Conservation (phyloP, 208 protist genomes). For the Spongospora subterranea region DNA sequence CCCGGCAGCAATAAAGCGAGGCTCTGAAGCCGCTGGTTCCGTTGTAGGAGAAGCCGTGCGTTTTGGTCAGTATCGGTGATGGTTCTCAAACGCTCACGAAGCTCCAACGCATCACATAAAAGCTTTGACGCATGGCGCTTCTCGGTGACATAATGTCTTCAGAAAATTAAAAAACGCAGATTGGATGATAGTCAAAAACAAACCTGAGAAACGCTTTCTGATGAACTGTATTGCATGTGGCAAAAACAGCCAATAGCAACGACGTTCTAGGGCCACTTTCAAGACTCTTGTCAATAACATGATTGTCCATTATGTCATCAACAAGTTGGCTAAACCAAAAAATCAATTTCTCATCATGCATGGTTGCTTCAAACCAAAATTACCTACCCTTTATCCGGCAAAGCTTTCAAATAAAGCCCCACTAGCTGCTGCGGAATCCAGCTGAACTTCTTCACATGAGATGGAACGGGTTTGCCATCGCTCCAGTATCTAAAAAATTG, state of each 20-base stretch:
- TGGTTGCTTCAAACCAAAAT: no score
- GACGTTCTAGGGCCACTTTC: neutral
- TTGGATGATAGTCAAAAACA: neutral
- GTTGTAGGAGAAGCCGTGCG: neutral
- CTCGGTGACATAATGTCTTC: slow-evolving; percentile 19
- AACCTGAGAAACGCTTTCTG: neutral
- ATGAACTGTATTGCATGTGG: neutral
- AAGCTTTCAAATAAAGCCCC: neutral
- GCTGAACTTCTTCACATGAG: slow-evolving; percentile 24
- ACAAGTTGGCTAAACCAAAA: neutral
- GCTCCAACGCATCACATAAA: neutral
- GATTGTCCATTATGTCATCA: neutral
- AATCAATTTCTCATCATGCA: no score
- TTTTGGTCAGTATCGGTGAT: neutral
- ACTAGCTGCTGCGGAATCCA: neutral
- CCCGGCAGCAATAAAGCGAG: neutral
- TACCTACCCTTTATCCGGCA: neutral
- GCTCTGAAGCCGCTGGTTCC: neutral
- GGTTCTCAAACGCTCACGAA: neutral
- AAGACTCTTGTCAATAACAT: neutral
- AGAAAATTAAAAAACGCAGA: neutral
- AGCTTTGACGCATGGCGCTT: neutral
- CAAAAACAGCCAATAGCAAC: slow-evolving; percentile 17
- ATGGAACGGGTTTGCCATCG: neutral
- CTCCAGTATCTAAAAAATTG: neutral